Base-by-base conservation (phyloP, 495 filamentous ascomycete species). In the Lasiosphaeriaceae sp. region DNA sequence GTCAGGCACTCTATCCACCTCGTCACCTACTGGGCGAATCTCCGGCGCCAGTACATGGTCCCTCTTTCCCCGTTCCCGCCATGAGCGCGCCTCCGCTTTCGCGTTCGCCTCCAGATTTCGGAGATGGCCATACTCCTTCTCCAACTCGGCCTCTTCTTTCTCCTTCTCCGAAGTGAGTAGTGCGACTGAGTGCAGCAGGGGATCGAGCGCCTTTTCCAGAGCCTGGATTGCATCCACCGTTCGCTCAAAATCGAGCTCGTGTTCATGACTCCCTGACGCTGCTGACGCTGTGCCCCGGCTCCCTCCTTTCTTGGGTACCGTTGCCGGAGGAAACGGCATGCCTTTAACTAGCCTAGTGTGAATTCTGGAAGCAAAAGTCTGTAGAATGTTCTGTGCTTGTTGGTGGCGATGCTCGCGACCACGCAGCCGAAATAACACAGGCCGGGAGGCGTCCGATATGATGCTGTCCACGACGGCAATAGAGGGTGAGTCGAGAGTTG, bases 221-320 rank as follows among this genome's bases (percentile, higher is more conserved):
- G 50, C 57, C 45, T 65, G 62, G 54, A 73, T 68, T 0, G 67
- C 71, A 6, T 73, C 66, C 22, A 77, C 59, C 9, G 67, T 68
- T 35, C 61, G 63, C 60, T 79, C 77, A 55, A 75, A 79, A 46
- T 79, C 73, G 16, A 80, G 59, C 47, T 80, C 76, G 7, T 64
- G 62, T 34, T 70, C 75, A 39, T 72, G 71, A 2, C 57, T 50
- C 12, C 37, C 44, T 19, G 17, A 44, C 7, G 44, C 54, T 24
- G 37, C 47, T 12, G 39, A 31, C 19, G 17, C 52, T 47, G 41
- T 17, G 37, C 56, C 6, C 37, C 52, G 16, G 31, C 11, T 12
- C 49, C 8, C 31, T 11, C 45, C 17, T 39, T 44, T 22, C 61
- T 39, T 2, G 52, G 39, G 29, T 12, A 29, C 34, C 20, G 52